Evolutionary conservation across 1,139 yeast species (phyloP), one percentile per base, ranked within the genome.

Genomic region (Sugiyamaella pinicola): DNA sequence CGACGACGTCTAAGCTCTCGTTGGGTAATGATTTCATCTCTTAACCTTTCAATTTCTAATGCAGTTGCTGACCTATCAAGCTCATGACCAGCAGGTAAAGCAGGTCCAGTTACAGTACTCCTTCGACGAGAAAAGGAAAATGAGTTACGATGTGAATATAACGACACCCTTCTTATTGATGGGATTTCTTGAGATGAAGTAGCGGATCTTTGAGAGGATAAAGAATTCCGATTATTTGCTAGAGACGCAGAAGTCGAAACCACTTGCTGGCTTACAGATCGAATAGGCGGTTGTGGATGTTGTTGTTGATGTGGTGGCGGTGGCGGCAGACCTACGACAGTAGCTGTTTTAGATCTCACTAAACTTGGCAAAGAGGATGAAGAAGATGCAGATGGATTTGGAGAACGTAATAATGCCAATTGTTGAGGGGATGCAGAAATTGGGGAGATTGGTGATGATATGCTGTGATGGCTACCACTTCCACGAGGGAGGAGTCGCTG

Each of bases 1-100:
- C 77, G 67, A 56, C 70, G 71, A 57, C 72, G 70, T 57, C 73
- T 76, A 49, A 67, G 61, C 53, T 73, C 77, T 33, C 83, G 67
- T 60, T 74, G 77, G n/a, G 72, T 69, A 4, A 64, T 55, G 40
- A 68, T 66, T 13, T 67, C 64, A 40, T 63, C 67, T 26, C 65
- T 52, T 44, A 64, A 54, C 26, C 66, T 57, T 46, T 63, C 65
- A 18, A 65, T 63, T 49, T 65, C 69, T 26, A 54, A 52, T 26
- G 55, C 55, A 9, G 57, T 53, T 7, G 58, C 58, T 37, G 46
- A 44, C 5, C 49, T 34, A 33, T 43, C 47, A 4, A 47, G 29
- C 15, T 41, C 54, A 17, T 37, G 52, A 28, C 51, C 29, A 7
- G 51, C 3, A 6, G 55, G 39, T 15, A 34, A 17, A 6, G 51